Evolutionary conservation across 2,329 filamentous ascomycete genomes (phyloP).

Genomic region (Grosmannia clavigera): DNA sequence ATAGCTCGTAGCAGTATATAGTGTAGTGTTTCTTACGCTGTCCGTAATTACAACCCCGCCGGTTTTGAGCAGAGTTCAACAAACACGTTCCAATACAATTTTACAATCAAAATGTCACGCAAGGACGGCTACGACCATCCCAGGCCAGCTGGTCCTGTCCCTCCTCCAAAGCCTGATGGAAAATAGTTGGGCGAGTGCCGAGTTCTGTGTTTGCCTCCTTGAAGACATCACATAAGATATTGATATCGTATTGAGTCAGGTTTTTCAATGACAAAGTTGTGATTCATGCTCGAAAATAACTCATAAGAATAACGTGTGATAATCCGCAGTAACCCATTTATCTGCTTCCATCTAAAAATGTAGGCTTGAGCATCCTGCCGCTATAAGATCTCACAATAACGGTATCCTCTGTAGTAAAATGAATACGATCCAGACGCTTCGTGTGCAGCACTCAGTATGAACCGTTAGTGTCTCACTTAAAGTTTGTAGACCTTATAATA

Average conservation of each 20-base stretch:
- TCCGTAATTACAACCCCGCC: not conserved
- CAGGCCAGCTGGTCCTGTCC: not conserved
- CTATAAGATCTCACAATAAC: no score
- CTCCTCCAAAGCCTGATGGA: not conserved
- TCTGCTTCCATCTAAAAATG: no score
- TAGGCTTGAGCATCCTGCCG: no score
- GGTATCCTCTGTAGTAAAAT: no score
- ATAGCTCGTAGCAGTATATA: not conserved
- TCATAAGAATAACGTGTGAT: no score
- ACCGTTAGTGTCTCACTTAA: no score
- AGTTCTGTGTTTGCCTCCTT: not conserved
- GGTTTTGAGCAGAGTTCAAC: not conserved
- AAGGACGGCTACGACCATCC: conserved; percentile 2
- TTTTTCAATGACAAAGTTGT: not conserved
- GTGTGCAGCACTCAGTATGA: no score
- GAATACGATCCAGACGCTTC: no score
- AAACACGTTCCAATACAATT: not conserved
- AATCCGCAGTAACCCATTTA: no score
- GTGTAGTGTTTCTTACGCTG: not conserved
- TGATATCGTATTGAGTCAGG: not conserved
- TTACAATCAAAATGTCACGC: conserved; percentile 2
- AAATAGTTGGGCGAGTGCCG: not conserved
- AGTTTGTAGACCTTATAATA: no score
- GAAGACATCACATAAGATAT: not conserved
- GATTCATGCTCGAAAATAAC: no score